Percentiles rank a stretch among this genome's conserved stretches.
Conservation (phyloP, 2,329 filamentous ascomycete species). For the Botrytis porri region DNA sequence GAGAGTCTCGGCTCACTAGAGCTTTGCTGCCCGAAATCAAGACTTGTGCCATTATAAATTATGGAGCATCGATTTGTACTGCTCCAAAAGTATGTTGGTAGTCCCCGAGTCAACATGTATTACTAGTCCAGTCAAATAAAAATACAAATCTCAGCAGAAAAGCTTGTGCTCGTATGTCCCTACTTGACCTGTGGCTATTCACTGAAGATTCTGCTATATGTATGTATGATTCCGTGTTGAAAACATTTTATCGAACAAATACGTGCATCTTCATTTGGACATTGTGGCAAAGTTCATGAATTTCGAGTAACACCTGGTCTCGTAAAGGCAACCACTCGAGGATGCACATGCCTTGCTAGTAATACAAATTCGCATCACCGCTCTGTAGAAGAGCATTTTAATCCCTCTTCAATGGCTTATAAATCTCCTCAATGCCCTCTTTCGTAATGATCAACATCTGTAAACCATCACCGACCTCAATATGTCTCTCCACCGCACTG, state of each 20-base stretch:
- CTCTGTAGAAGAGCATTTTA: constrained; percentile 44
- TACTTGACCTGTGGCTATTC: background rate
- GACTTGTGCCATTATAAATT: background rate
- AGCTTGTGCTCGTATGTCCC: background rate
- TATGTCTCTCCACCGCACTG: constrained; percentile 96
- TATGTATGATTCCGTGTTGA: background rate
- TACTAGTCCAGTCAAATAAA: background rate
- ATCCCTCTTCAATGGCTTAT: constrained; percentile 84
- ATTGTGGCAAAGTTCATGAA: constrained; percentile 16
- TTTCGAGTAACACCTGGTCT: constrained; percentile 17
- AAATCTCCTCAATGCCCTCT: constrained; percentile 83
- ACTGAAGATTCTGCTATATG: background rate
- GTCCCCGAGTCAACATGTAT: background rate
- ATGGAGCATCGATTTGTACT: background rate
- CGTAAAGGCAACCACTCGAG: constrained; percentile 14
- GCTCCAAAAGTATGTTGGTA: background rate
- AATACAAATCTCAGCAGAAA: background rate
- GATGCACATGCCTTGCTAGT: constrained; percentile 20
- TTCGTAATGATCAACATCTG: constrained; percentile 93
- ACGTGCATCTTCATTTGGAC: background rate
- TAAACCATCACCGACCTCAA: constrained; percentile 94
- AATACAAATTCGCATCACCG: constrained; percentile 19
- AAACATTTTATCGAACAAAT: background rate
- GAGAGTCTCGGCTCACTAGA: background rate
- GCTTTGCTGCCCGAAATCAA: background rate